A percentile compares a stretch with the other conserved stretches of the same genome.
Evolutionary conservation across 108 stramenopile genomes (phyloP).

Genomic region (Skeletonema potamos): DNA sequence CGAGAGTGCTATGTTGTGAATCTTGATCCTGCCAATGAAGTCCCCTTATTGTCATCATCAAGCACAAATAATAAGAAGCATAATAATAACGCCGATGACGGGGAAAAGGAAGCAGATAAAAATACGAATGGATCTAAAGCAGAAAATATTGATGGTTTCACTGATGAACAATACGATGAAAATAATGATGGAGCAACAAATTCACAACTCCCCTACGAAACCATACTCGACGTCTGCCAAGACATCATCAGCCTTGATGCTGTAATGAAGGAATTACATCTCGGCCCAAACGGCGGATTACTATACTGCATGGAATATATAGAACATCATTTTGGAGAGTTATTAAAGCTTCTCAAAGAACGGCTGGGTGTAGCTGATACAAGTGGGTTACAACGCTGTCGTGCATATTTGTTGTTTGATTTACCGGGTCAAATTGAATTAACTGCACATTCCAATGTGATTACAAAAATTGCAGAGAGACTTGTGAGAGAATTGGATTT

Average conservation of each 20-base stretch:
- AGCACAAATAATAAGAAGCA: constrained; percentile 1
- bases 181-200: constrained; percentile 12
- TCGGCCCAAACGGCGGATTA: constrained; percentile 97
- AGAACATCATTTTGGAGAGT: constrained; percentile 66
- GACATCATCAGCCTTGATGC: constrained; percentile 80
- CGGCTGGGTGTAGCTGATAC: constrained; percentile 22
- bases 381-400: not conserved
- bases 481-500: constrained; percentile 79
- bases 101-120: not conserved
- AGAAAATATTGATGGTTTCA: constrained; percentile 14
- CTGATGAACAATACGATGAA: constrained; percentile 6
- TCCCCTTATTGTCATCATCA: constrained; percentile 20
- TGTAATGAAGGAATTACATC: constrained; percentile 87
- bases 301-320: constrained; percentile 98
- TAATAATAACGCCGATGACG: not conserved
- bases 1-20: constrained; percentile 92
- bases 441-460: constrained; percentile 84
- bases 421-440: constrained; percentile 98
- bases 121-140: not conserved
- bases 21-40: constrained; percentile 97
- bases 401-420: constrained; percentile 91
- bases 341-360: constrained; percentile 49
- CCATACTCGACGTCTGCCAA: constrained; percentile 73
- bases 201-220: constrained; percentile 66
- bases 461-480: constrained; percentile 66